Percentiles rank a stretch among this genome's conserved stretches.
These are phyloP conservation scores for Microdochium nivale DNA, from an alignment of 2,329 filamentous ascomycete genomes.

Conservation along the genomic window DNA sequence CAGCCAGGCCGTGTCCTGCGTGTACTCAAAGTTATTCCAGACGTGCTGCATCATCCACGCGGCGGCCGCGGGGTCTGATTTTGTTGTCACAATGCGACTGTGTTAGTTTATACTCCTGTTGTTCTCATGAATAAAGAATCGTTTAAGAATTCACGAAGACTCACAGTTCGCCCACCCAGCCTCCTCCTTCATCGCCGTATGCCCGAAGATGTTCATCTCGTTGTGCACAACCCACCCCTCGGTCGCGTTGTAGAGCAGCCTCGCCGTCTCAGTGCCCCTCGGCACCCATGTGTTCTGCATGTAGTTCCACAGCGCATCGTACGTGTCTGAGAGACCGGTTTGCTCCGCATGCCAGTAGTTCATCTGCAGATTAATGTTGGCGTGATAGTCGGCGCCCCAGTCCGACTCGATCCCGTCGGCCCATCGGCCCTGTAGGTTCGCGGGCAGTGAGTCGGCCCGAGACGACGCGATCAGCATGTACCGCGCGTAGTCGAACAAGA, in stretches of 20 bases:
- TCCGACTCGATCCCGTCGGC: constrained; percentile 28
- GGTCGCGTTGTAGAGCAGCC: constrained; percentile 40
- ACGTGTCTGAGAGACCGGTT: constrained; percentile 37
- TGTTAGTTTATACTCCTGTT: background rate
- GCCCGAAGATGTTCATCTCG: constrained; percentile 51
- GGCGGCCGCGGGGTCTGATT: constrained; percentile 31
- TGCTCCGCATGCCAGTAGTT: constrained; percentile 50
- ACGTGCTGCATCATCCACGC: constrained; percentile 55
- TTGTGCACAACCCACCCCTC: constrained; percentile 47
- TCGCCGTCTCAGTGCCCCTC: constrained; percentile 42
- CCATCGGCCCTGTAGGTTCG: constrained; percentile 51
- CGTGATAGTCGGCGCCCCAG: constrained; percentile 48
- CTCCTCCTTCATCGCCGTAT: constrained; percentile 32
- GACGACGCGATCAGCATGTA: constrained; percentile 48
- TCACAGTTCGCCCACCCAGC: constrained; percentile 22
- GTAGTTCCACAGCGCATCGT: constrained; percentile 39
- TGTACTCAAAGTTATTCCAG: constrained; percentile 47
- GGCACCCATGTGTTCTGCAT: constrained; percentile 45
- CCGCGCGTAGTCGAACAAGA: constrained; percentile 44
- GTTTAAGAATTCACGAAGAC: background rate
- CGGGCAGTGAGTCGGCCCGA: constrained; percentile 38
- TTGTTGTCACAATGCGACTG: background rate
- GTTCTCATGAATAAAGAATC: background rate
- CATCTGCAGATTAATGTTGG: constrained; percentile 54
- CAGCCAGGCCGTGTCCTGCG: constrained; percentile 36